These are phyloP conservation scores for Moelleriella libera DNA, from an alignment of 2,329 filamentous ascomycete species.

Conservation along the genomic window DNA sequence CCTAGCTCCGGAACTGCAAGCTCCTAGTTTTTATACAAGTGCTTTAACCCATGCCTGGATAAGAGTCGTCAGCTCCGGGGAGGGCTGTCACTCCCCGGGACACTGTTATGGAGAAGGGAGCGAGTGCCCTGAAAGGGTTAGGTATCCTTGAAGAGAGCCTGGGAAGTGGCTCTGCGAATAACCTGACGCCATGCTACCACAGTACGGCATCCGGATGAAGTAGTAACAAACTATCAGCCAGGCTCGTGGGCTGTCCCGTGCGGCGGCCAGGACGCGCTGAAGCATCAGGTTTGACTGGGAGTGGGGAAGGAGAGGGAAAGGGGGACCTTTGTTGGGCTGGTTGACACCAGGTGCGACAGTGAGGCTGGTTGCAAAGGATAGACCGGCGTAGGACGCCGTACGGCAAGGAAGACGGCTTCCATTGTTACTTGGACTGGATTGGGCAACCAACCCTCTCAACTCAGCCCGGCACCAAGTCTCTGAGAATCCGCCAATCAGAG, in stretches of 20 bases:
- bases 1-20: neutral
- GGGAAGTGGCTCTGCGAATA: neutral
- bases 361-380: neutral
- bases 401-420: neutral
- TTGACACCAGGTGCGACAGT: neutral
- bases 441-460: neutral
- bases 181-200: neutral
- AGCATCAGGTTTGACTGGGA: slow-evolving; percentile 1
- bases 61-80: slow-evolving; percentile 2
- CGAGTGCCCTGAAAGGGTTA: neutral
- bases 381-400: neutral
- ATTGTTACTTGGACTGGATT: neutral
- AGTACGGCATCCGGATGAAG: neutral
- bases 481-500: neutral
- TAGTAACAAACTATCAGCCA: slow-evolving; percentile 2
- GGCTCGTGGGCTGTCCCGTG: slow-evolving; percentile 4
- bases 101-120: neutral
- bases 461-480: neutral
- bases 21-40: neutral
- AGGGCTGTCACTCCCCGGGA: neutral
- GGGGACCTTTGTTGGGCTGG: neutral
- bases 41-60: neutral
- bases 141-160: neutral
- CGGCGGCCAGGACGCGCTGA: slow-evolving; percentile 1
- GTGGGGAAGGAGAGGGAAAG: neutral